These are phyloP conservation scores for Apiotrichum sp. DNA, from an alignment of 1,284 basidiomycete genomes.

Conservation along the genomic window DNA sequence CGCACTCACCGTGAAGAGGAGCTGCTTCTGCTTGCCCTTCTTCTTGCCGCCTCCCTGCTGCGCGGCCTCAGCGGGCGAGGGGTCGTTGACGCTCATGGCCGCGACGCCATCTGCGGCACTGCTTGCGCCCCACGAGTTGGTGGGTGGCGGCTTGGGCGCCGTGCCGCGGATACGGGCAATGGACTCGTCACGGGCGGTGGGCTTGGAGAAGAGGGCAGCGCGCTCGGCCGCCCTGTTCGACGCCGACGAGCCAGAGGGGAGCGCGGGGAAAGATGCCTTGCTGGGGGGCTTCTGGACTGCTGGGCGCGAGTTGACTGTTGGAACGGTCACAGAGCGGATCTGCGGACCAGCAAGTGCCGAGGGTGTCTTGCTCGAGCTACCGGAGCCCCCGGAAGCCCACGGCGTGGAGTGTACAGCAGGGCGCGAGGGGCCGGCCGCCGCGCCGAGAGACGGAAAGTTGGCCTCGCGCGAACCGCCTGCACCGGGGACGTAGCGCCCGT, in stretches of 20 bases:
- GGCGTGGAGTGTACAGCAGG: slow-evolving; percentile 33
- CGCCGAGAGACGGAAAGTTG: slow-evolving; percentile 37
- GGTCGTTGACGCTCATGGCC: slow-evolving; percentile 16
- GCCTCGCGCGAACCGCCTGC: slow-evolving; percentile 14
- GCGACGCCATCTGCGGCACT: slow-evolving; percentile 12
- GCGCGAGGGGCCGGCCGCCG: slow-evolving; percentile 9
- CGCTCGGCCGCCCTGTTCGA: slow-evolving; percentile 39
- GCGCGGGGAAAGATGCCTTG: slow-evolving; percentile 57
- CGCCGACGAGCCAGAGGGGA: slow-evolving; percentile 50
- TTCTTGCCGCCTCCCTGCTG: slow-evolving; percentile 38
- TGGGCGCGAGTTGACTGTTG: neutral
- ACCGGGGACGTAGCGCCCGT: slow-evolving; percentile 38
- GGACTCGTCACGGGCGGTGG: slow-evolving; percentile 58
- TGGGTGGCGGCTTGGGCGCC: slow-evolving; percentile 44
- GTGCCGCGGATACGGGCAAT: slow-evolving; percentile 65
- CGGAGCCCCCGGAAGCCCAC: slow-evolving; percentile 39
- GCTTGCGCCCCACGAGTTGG: slow-evolving; percentile 23
- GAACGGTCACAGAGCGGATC: slow-evolving; percentile 36
- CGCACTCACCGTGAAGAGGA: slow-evolving; percentile 58
- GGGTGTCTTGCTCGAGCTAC: slow-evolving; percentile 29
- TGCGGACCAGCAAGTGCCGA: slow-evolving; percentile 26
- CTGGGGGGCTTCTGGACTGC: slow-evolving; percentile 25
- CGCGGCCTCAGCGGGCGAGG: neutral
- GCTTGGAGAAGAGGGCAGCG: slow-evolving; percentile 49
- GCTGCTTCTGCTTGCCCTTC: slow-evolving; percentile 75